Evolutionary conservation across 2,329 filamentous ascomycete species (phyloP).

Genomic region (Helotiales sp.): DNA sequence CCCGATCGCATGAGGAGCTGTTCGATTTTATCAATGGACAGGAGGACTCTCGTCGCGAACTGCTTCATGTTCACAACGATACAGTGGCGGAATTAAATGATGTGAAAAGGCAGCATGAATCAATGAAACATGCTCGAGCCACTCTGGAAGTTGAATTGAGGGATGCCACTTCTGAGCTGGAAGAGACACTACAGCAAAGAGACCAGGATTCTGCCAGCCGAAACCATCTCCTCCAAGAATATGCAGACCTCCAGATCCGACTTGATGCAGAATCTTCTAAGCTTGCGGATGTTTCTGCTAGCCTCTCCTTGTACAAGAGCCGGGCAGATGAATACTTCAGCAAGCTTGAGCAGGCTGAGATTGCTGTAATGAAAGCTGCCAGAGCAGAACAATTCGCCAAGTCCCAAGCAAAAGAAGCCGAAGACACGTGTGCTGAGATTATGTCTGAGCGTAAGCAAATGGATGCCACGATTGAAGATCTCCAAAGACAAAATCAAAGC

Average conservation of each 20-base stretch:
- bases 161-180: slow-evolving; percentile 78
- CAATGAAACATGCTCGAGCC: slow-evolving; percentile 78
- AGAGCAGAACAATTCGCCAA: slow-evolving; percentile 94
- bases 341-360: slow-evolving; percentile 95
- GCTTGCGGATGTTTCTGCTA: slow-evolving; percentile 79
- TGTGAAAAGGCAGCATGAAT: slow-evolving; percentile 84
- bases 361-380: slow-evolving; percentile 87
- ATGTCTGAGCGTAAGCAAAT: slow-evolving; percentile 92
- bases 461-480: slow-evolving; percentile 82
- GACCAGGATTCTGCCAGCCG: slow-evolving; percentile 89
- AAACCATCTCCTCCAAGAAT: slow-evolving; percentile 86
- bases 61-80: slow-evolving; percentile 83
- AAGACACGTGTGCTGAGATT: slow-evolving; percentile 85
- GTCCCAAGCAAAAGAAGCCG: slow-evolving; percentile 83
- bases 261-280: slow-evolving; percentile 87
- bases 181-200: slow-evolving; percentile 73
- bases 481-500: slow-evolving; percentile 85
- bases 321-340: slow-evolving; percentile 95
- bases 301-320: slow-evolving; percentile 84
- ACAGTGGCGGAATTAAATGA: slow-evolving; percentile 83
- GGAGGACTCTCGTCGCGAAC: slow-evolving; percentile 79
- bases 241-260: slow-evolving; percentile 88
- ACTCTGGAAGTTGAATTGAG: slow-evolving; percentile 83
- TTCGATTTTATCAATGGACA: slow-evolving; percentile 91
- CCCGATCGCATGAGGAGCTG: slow-evolving; percentile 91